Evolutionary conservation across 352 stramenopile species (phyloP), one percentile per base, ranked within the genome.

Genomic region (Globisporangium splendens): DNA sequence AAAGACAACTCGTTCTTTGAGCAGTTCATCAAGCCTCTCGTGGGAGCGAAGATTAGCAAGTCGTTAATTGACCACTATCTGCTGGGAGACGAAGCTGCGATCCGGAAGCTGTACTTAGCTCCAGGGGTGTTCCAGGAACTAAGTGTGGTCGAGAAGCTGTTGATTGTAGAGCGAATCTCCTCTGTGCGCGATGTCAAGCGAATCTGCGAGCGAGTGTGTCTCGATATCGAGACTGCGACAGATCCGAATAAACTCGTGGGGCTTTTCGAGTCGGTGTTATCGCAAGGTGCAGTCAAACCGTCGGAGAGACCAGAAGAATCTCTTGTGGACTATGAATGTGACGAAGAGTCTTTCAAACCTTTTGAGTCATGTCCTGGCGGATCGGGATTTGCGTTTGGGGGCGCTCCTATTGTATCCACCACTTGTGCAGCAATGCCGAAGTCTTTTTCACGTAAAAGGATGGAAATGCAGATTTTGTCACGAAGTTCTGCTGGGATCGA

Each of bases 61-160:
- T 69, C 72, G 20, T 65, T 88, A 11, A 54, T 88, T 28, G 78
- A 88, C 43, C 68, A 73, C 42, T 84, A 73, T 21, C 39, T 88
- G 18, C 62, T 83, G 39, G 60, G 57, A 22, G 65, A 78, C 46
- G 59, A 77, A 33, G 46, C 48, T 7, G 65, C 43, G 2, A 54
- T 83, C 22, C 54, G 35, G 33, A 52, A 22, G 6, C 61, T 70
- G 13, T 83, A 77, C 61, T 44, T 70, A 2, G 35, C 44, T 15
- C 64, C 70, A 15, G 57, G 56, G 17, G 44, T 50, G 39, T 77
- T 83, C 21, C 50, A 70, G 8, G 54, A 48, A 0, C 51, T 86
- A 15, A 70, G 70, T 44, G 62, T 58, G 28, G 53, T 84, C 17
- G 75, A 88, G 46, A 73, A 71, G 14, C 54, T 82, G 12, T 50